Evolutionary conservation across 768 basidiomycete genomes (phyloP), one percentile per base, ranked within the genome.

Genomic region (Holtermanniella nyarrowii): DNA sequence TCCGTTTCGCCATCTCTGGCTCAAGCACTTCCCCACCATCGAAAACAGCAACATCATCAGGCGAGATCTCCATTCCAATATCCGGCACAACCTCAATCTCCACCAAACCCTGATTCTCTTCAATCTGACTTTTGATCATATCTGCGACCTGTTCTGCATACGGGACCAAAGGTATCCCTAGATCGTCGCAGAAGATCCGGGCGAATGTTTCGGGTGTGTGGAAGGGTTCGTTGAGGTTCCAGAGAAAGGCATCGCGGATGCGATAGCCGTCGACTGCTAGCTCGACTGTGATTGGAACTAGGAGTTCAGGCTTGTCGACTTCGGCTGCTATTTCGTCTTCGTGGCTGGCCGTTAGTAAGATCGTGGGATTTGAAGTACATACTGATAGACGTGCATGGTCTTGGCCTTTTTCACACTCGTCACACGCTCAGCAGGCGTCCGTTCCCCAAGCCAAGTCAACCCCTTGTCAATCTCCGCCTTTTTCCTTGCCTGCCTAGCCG

Each of bases 281-380:
- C 61, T 97, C 91, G 48, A 99, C 86, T 43, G 88, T 86, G 52
- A 99, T 88, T 2, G 95, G 95, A 12, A 97, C 81, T 26, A 93
- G 80, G 3, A 77, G 67, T 2, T 77, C 76, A 0, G 74, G 69
- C 54, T 73, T 72, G 43, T 75, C 66, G 2, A 86, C 85, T 61
- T 86, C 81, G 16, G 68, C 67, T 46, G 83, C 79, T 26, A 93
- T 70, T 12, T 76, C 73, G 26, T 88, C 83, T 42, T 78, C 77
- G 0, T 82, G 65, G 42, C 88, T 70, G 59, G 39, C 18, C 49
- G 25, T 18, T 25, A 18, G 22, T 14, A 0, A 12, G 11, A 20
- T 3, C 44, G 21, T 46, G 14, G 39, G 14, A 39, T 42, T 21
- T 14, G 40, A 41, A 23, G 52, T 55, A 68, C 88, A 72, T 73